Evolutionary conservation across 192 early-diverging fungal species (phyloP), one percentile per base, ranked within the genome.

Genomic region (Coemansia pectinata): DNA sequence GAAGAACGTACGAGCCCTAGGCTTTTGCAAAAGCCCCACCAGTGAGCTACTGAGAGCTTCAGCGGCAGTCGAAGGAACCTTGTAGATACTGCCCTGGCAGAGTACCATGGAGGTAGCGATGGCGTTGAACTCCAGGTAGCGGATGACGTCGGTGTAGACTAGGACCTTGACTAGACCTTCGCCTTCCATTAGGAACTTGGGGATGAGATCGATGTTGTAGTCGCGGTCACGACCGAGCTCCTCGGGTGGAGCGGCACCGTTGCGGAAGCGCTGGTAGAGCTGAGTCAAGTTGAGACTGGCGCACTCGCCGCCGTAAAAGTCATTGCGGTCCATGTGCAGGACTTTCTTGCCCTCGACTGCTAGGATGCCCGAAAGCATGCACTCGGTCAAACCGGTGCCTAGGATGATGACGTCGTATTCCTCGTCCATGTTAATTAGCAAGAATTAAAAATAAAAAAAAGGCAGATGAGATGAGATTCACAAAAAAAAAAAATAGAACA

Each of bases 101-200:
- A 90, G 95, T 11, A 99, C 95, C 84, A 87, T 96, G 34, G 94
- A 95, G 5, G 96, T 96, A 25, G 92, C 86, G 65, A 99, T 93
- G 72, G 96, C 94, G 77, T 94, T 94, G 87, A 99, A 98, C 81
- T 96, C 96, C 34, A 98, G 87, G 87, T 99, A 98, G 62, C 95
- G 92, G 33, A 97, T 97, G 23, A 99, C 97, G 71, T 98, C 94
- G 42, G 96, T 98, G 85, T 99, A 95, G 72, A 92, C 92, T 53
- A 99, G 89, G 62, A 99, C 96, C 73, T 91, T 92, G 69, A 98
- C 93, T 71, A 99, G 93, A 78, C 97, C 97, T 59, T 97, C 98
- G 62, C 93, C 95, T 31, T 94, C 95, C 97, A 99, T 98, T 85
- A 97, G 93, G 84, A 99, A 99, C 87, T 99, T 99, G 67, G 98